Conservation (phyloP, 2,329 filamentous ascomycete genomes). For the Dactylellina leptospora region DNA sequence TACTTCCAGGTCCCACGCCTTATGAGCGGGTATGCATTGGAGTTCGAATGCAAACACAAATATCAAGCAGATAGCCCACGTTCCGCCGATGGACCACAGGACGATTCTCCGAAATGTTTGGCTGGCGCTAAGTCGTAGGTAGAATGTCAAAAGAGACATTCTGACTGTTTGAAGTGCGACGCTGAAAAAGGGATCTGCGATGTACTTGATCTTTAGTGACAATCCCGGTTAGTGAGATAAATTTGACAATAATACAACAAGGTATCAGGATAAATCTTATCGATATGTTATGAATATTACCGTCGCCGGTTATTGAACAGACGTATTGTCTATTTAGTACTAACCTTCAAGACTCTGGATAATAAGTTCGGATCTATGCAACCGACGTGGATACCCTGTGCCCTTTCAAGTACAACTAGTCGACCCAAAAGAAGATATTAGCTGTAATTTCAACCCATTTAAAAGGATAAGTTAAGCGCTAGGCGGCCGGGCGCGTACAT, state of each 20-base stretch:
- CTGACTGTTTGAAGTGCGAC: constrained; percentile 16
- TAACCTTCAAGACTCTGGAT: constrained; percentile 1
- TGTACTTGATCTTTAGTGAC: constrained; percentile 15
- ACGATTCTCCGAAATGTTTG: constrained; percentile 27
- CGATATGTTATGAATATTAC: no score
- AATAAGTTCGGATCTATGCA: constrained; percentile 19
- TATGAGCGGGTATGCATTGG: constrained; percentile 16
- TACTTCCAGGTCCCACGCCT: constrained; percentile 23
- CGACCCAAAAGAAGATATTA: neutral
- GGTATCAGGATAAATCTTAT: no score
- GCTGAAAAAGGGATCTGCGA: constrained; percentile 22
- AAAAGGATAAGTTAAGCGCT: no score
- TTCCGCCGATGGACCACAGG: neutral
- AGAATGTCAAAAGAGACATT: constrained; percentile 40
- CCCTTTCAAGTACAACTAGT: constrained; percentile 3
- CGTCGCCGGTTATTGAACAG: no score
- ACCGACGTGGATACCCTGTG: constrained; percentile 7
- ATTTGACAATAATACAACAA: no score
- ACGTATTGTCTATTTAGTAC: neutral
- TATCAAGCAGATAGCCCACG: constrained; percentile 7
- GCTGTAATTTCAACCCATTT: neutral
- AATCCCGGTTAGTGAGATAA: neutral
- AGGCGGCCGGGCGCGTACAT: no score
- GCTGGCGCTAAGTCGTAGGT: constrained; percentile 30
- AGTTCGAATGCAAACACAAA: constrained; percentile 18